Percentiles rank a stretch among this genome's conserved stretches.
Conservation (phyloP, 306 rosid species). For the Medicago truncatula region MtrunA17r5.0-ANR NC_053043.1:1352001-1352500, state of each 20-base stretch:
- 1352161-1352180: not conserved
- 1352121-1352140: not conserved
- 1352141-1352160: not conserved
- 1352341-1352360: not conserved
- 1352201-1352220: not conserved
- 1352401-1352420: not conserved
- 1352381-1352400: not conserved
- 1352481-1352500: not conserved
- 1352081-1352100: not conserved
- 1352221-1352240: not conserved
- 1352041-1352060: not conserved
- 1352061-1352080: not conserved
- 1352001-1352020: not conserved
- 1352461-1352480: constrained; percentile 5
- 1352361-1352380: not conserved
- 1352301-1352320: no score
- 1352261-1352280: not conserved
- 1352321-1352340: not conserved
- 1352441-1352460: not conserved
- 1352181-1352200: not conserved
- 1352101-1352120: no score
- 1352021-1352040: not conserved
- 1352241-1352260: not conserved
- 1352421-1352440: not conserved
- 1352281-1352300: not conserved